These are phyloP conservation scores for Cladosporium halotolerans DNA, from an alignment of 2,329 filamentous ascomycete species.

Conservation along the genomic window DNA sequence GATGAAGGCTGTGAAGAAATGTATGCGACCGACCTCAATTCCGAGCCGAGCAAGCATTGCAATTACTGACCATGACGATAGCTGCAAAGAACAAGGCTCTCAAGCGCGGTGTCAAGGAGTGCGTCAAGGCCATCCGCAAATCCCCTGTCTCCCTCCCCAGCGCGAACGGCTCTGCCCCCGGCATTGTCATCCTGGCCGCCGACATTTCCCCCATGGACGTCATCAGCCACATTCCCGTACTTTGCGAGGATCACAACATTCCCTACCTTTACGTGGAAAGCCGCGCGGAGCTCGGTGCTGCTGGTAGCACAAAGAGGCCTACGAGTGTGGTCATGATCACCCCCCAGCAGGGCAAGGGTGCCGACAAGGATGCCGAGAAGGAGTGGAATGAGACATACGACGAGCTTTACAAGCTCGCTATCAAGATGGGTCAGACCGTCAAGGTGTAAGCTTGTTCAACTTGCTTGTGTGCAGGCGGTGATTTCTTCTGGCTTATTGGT, in stretches of 20 bases:
- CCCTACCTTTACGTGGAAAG: constrained; percentile 94
- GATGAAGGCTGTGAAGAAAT: constrained; percentile 58
- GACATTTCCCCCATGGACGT: constrained; percentile 99
- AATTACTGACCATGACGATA: constrained; percentile 35
- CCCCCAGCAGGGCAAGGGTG: constrained; percentile 45
- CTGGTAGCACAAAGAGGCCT: constrained; percentile 89
- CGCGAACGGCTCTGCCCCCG: constrained; percentile 44
- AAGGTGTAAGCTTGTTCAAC: constrained; percentile 37
- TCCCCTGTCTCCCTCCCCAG: constrained; percentile 63
- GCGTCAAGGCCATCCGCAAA: constrained; percentile 96
- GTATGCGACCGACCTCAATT: constrained; percentile 27
- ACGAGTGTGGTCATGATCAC: constrained; percentile 89
- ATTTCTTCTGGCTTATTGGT: constrained; percentile 6
- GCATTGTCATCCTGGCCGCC: constrained; percentile 83
- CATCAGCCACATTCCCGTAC: constrained; percentile 93
- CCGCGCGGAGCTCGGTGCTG: constrained; percentile 86
- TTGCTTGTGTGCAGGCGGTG: constrained; percentile 5
- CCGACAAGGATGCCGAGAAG: constrained; percentile 44
- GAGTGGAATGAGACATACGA: constrained; percentile 54
- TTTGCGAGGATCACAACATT: constrained; percentile 96
- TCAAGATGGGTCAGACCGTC: constrained; percentile 53
- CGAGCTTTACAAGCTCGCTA: constrained; percentile 53
- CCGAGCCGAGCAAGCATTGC: neutral
- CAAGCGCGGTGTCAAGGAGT: constrained; percentile 97
- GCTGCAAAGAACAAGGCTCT: constrained; percentile 92